Conservation (phyloP, 768 basidiomycete genomes). For the Suillus hirtellus region DNA sequence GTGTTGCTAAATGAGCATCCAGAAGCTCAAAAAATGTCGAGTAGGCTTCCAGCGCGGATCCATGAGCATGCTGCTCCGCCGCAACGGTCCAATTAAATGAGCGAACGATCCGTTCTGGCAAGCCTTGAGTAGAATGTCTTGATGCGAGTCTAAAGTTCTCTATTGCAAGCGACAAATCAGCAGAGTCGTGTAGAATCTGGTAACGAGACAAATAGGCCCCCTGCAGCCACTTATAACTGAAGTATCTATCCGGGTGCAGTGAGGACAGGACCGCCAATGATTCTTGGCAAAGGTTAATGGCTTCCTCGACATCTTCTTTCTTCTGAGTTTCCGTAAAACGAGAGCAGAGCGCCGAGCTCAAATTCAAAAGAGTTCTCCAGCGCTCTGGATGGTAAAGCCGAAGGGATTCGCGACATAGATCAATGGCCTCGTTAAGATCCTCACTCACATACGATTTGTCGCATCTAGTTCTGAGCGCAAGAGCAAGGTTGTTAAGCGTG, state of each 20-base stretch:
- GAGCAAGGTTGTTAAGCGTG: not conserved
- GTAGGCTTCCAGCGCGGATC: slow-evolving; percentile 1
- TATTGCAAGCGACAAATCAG: not conserved
- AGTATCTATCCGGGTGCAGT: not conserved
- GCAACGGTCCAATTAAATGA: too few species aligned
- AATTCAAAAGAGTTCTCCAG: not conserved
- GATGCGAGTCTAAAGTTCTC: not conserved
- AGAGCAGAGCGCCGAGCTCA: not conserved
- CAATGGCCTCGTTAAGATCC: not conserved
- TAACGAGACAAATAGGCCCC: not conserved
- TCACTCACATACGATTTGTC: not conserved
- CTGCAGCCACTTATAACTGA: not conserved
- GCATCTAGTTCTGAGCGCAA: not conserved
- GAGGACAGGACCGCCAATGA: not conserved
- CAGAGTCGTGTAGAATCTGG: not conserved
- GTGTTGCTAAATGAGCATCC: not conserved
- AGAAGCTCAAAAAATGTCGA: not conserved
- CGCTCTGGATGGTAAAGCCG: not conserved
- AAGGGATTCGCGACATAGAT: not conserved
- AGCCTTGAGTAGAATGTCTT: not conserved
- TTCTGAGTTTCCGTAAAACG: not conserved
- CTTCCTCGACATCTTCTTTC: not conserved
- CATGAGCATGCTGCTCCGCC: not conserved
- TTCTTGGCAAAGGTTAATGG: not conserved
- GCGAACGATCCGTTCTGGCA: not conserved